Evolutionary conservation across 768 basidiomycete species (phyloP).

Genomic region (Coprinellus aureogranulatus): DNA sequence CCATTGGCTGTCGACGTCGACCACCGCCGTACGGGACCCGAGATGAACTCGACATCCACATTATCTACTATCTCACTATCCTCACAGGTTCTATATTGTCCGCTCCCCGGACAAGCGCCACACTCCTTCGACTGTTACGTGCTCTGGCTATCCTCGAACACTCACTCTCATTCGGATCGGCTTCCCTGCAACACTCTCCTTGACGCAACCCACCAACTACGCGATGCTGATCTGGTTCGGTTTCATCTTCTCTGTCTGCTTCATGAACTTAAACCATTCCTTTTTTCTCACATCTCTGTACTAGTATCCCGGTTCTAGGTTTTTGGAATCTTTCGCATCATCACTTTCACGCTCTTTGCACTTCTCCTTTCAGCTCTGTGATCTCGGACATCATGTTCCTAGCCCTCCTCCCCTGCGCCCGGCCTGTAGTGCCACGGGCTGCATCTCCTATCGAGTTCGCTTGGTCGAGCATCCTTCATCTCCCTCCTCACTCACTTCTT

Average conservation of each 20-base stretch:
- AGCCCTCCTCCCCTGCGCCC: background rate
- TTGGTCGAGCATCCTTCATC: slow-evolving; percentile 33
- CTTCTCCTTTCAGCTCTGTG: background rate
- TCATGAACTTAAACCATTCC: background rate
- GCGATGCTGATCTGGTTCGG: background rate
- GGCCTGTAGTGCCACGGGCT: background rate
- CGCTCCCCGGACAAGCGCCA: background rate
- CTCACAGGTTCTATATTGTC: too few species aligned
- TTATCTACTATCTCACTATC: background rate
- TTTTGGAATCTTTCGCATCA: background rate
- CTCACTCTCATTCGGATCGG: background rate
- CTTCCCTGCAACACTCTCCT: background rate
- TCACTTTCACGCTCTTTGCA: slow-evolving; percentile 5
- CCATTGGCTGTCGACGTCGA: background rate
- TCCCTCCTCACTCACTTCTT: slow-evolving; percentile 1
- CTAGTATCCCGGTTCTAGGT: background rate
- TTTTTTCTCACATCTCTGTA: slow-evolving; percentile 3
- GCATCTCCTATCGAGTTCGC: slow-evolving; percentile 25
- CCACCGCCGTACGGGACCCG: background rate
- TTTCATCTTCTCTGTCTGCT: background rate
- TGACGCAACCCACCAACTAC: background rate
- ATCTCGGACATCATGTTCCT: background rate
- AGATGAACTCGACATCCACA: background rate
- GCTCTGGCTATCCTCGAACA: background rate
- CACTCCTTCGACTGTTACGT: background rate